These are phyloP conservation scores for Mrakia gelida DNA, from an alignment of 768 basidiomycete genomes.

Conservation along the genomic window DNA sequence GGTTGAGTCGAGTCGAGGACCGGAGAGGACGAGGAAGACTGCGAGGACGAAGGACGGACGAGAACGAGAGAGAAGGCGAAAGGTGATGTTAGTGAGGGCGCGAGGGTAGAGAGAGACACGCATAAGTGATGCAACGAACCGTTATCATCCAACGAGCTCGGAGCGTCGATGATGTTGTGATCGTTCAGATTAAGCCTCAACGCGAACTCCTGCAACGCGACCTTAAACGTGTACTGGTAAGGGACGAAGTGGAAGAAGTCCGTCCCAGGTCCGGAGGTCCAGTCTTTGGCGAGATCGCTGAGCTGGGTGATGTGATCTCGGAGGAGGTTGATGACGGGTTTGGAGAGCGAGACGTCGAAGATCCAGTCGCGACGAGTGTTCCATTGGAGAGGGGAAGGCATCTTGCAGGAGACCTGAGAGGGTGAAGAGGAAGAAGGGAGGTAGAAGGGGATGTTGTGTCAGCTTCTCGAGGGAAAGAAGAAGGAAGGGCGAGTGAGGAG, in stretches of 20 bases:
- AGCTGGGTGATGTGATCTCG: slow-evolving; percentile 94
- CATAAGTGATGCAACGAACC: slow-evolving; percentile 51
- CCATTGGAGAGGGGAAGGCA: slow-evolving; percentile 81
- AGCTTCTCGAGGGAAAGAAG: slow-evolving; percentile 1
- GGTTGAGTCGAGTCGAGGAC: slow-evolving; percentile 53
- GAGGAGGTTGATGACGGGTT: slow-evolving; percentile 70
- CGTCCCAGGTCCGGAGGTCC: slow-evolving; percentile 74
- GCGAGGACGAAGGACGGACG: background rate
- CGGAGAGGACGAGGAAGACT: slow-evolving; percentile 72
- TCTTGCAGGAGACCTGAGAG: slow-evolving; percentile 40
- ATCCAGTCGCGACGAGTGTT: slow-evolving; percentile 73
- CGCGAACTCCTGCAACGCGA: slow-evolving; percentile 70
- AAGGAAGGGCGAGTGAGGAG: background rate
- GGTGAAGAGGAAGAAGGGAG: background rate
- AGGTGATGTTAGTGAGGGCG: background rate
- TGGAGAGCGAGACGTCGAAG: slow-evolving; percentile 64
- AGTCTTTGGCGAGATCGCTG: slow-evolving; percentile 86
- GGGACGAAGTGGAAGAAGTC: slow-evolving; percentile 82
- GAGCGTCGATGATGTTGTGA: slow-evolving; percentile 92
- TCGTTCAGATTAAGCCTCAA: slow-evolving; percentile 85
- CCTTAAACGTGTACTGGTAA: slow-evolving; percentile 64
- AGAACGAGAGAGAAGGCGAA: slow-evolving; percentile 22
- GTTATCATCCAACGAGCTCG: slow-evolving; percentile 74
- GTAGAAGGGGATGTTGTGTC: background rate
- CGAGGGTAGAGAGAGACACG: background rate